Evolutionary conservation across 169 alveolate species (phyloP).

Genomic region (Eimeria acervulina): DNA sequence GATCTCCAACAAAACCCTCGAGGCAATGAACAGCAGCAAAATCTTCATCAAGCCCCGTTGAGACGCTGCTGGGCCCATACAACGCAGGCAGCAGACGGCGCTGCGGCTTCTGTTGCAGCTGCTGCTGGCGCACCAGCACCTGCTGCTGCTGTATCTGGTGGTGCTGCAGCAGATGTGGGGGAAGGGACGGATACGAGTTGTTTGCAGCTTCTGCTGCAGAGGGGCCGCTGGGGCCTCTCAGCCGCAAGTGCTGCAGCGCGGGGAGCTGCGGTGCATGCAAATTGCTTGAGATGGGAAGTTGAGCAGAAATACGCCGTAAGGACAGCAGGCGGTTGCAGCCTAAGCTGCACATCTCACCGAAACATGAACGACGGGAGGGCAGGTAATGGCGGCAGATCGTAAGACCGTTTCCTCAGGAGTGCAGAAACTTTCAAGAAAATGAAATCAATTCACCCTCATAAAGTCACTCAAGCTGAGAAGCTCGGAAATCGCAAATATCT

Average conservation of each 20-base stretch:
- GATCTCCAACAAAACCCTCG: neutral
- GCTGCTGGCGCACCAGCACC: neutral
- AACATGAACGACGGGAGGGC: too few species aligned
- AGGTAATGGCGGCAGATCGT: too few species aligned
- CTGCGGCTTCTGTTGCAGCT: neutral
- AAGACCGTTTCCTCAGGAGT: too few species aligned
- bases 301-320: neutral
- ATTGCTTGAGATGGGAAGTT: neutral
- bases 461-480: neutral
- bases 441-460: neutral
- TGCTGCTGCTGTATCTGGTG: too few species aligned
- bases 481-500: neutral
- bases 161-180: too few species aligned
- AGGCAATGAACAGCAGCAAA: neutral
- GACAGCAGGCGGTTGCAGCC: neutral
- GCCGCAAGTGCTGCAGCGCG: neutral
- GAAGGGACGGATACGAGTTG: too few species aligned
- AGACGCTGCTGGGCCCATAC: constrained; percentile 35
- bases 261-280: neutral
- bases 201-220: neutral
- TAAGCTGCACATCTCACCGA: neutral
- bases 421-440: too few species aligned
- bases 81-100: neutral
- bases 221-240: neutral
- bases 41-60: neutral